Percentiles rank a stretch among this genome's conserved stretches.
Evolutionary conservation across 75 land plant species (phyloP).

Genomic region (Pseudotsuga menziesii): DNA sequence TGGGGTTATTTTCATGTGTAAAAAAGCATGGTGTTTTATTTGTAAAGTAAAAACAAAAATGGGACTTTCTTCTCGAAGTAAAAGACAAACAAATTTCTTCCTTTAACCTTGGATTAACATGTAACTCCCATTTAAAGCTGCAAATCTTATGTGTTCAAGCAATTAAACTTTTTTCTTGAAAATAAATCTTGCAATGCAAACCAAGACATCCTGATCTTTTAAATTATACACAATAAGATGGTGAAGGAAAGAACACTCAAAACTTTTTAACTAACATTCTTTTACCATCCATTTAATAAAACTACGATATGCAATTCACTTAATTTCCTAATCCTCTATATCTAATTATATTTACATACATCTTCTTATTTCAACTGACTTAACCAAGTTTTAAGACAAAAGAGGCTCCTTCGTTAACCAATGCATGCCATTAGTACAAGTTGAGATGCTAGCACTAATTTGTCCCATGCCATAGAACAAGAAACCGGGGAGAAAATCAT

Average conservation of each 20-base stretch:
- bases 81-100: neutral
- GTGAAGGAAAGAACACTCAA: neutral
- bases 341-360: neutral
- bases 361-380: neutral
- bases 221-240: neutral
- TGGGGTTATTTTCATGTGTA: no score
- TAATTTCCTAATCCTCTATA: neutral
- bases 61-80: neutral
- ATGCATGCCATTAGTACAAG: slow-evolving; percentile 3
- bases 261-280: neutral
- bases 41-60: no score
- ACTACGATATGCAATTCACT: neutral
- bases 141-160: neutral
- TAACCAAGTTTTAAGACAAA: neutral
- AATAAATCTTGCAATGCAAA: neutral
- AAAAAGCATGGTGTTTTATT: no score
- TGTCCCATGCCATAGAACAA: neutral
- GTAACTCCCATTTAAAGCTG: neutral
- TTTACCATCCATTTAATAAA: neutral
- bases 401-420: neutral
- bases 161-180: neutral
- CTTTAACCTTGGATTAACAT: neutral
- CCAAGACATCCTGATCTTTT: neutral
- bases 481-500: no score
- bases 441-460: neutral